Evolutionary conservation across 306 rosid genomes (phyloP).

Genomic region (Malus sylvestris): DNA sequence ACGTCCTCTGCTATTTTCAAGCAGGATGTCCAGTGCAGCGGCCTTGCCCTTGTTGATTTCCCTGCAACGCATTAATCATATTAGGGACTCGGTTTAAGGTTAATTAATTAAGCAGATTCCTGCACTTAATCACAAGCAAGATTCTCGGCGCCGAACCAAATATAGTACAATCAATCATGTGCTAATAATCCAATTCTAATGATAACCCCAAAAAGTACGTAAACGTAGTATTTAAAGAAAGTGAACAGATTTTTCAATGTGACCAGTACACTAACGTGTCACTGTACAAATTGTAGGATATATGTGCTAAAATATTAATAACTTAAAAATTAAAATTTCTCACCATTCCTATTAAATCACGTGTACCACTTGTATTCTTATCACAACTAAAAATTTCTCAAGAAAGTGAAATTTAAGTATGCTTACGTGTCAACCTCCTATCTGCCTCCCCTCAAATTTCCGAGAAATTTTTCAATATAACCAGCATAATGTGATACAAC

Average conservation of each 20-base stretch:
- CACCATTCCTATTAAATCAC: no score
- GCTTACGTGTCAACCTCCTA: background rate
- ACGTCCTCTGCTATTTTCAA: conserved; percentile 89
- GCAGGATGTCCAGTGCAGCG: conserved; percentile 94
- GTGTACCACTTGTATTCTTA: no score
- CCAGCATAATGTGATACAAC: fast-evolving
- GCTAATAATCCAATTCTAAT: background rate
- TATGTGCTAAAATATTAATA: no score
- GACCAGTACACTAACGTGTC: no score
- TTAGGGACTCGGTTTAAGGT: background rate
- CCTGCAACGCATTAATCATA: conserved; percentile 31
- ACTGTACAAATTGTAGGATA: no score
- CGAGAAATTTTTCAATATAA: no score
- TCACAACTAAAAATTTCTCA: no score
- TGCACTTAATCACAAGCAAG: conserved; percentile 18
- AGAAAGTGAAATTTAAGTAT: background rate
- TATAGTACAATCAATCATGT: conserved; percentile 24
- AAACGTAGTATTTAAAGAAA: no score
- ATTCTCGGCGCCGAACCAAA: conserved; percentile 40
- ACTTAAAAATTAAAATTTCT: no score
- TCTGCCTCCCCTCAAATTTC: background rate
- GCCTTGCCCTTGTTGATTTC: conserved; percentile 71
- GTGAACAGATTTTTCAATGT: no score
- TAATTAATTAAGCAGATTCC: background rate
- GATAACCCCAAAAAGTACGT: background rate